Conservation (phyloP, 2,329 filamentous ascomycete genomes). For the Diaporthe sp. region DNA sequence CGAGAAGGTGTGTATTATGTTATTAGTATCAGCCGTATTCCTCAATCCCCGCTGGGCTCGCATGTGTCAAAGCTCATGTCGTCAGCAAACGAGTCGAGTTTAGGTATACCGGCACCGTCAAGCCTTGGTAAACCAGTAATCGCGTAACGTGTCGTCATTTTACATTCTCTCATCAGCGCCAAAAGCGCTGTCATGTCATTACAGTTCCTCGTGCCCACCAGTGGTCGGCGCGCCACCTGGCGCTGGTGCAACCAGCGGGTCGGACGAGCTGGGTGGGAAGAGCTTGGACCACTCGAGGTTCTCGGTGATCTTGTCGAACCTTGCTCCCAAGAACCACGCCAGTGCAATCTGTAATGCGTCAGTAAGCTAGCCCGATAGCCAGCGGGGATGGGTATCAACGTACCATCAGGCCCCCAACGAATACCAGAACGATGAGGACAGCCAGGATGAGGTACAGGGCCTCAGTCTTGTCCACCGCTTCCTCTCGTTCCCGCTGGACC, state of each 20-base stretch:
- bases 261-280: slow-evolving; percentile 14
- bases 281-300: slow-evolving; percentile 58
- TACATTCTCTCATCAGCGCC: slow-evolving; percentile 36
- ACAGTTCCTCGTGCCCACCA: slow-evolving; percentile 50
- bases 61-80: slow-evolving; percentile 25
- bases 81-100: slow-evolving; percentile 23
- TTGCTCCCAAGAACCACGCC: slow-evolving; percentile 85
- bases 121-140: slow-evolving; percentile 22
- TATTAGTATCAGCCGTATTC: slow-evolving; percentile 41
- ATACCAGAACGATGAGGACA: slow-evolving; percentile 76
- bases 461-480: slow-evolving; percentile 68
- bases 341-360: slow-evolving; percentile 72
- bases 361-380: not conserved
- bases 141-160: slow-evolving; percentile 38
- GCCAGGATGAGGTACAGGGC: slow-evolving; percentile 75
- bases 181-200: slow-evolving; percentile 39
- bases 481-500: slow-evolving; percentile 50
- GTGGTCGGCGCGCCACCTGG: slow-evolving; percentile 39
- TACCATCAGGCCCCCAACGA: slow-evolving; percentile 87
- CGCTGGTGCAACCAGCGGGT: slow-evolving; percentile 45
- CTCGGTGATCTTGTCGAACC: slow-evolving; percentile 79
- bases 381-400: slow-evolving; percentile 51
- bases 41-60: slow-evolving; percentile 28
- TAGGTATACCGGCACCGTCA: slow-evolving; percentile 1
- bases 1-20: slow-evolving; percentile 37